Evolutionary conservation across 2,329 filamentous ascomycete genomes (phyloP).

Genomic region (Thielaviopsis musarum): DNA sequence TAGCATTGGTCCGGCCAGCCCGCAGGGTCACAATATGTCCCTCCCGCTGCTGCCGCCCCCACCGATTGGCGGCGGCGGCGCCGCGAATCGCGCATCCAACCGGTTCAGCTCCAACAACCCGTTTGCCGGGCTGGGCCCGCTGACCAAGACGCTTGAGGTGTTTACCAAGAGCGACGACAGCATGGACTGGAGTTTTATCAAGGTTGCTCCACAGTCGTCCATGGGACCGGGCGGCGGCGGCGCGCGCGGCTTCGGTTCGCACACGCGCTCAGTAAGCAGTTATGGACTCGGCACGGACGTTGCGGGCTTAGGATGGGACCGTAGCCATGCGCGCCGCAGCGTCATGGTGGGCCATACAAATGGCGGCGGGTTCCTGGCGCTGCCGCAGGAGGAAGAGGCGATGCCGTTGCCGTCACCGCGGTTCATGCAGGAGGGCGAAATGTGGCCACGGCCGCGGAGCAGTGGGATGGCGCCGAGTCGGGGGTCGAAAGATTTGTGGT

Average conservation of each 20-base stretch:
- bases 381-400: slow-evolving; percentile 23
- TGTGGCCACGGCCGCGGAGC: slow-evolving; percentile 27
- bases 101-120: slow-evolving; percentile 47
- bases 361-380: slow-evolving; percentile 33
- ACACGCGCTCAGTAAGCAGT: slow-evolving; percentile 32
- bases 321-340: slow-evolving; percentile 34
- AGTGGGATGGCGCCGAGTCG: slow-evolving; percentile 24
- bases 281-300: slow-evolving; percentile 40
- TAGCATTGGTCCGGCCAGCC: slow-evolving; percentile 15
- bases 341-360: slow-evolving; percentile 33
- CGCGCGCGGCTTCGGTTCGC: background rate
- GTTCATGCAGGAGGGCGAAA: slow-evolving; percentile 18
- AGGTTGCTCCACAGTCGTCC: slow-evolving; percentile 23
- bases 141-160: slow-evolving; percentile 39
- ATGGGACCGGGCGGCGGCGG: slow-evolving; percentile 14
- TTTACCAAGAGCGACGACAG: slow-evolving; percentile 43
- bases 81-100: slow-evolving; percentile 15
- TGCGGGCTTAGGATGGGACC: slow-evolving; percentile 31
- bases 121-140: slow-evolving; percentile 26
- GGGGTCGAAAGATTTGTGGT: slow-evolving; percentile 27
- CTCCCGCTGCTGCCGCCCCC: slow-evolving; percentile 14
- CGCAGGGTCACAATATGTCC: slow-evolving; percentile 15
- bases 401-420: slow-evolving; percentile 12
- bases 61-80: slow-evolving; percentile 11
- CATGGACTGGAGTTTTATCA: slow-evolving; percentile 41